Base-by-base conservation (phyloP, 306 rosid genomes). In the Acmispon strigosus region DNA sequence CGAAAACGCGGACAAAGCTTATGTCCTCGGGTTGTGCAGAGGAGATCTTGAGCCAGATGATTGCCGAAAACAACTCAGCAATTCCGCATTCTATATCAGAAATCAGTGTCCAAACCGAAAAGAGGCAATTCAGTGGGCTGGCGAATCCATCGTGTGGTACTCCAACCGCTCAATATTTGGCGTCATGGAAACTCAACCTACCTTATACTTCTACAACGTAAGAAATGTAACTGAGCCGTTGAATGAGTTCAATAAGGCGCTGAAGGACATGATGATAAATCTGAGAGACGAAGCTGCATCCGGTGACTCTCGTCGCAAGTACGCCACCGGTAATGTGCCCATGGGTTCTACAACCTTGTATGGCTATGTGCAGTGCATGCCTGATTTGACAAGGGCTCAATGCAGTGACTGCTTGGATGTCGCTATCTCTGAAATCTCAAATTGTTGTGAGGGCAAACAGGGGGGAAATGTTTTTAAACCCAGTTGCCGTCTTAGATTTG, bases 361-460 rank as follows among this genome's bases (percentile, higher is more conserved):
- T 10, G 87, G 67, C 24, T 53, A 50, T 13, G 54, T n/a, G 2
- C 84, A 80, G 77, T 83, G 90, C 48, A 47, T 74, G 1, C 84
- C 82, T 4, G 82, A 86, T 68, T 53, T 86, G 58, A 43, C 81
- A 1, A 0, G 15, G 12, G 3, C 0, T 9, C 41, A 62, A 1
- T 86, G 90, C 44, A 15, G 0, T 17, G 1, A 1, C 2, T 86
- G 90, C 66, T 54, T 83, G 22, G 7, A 1, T 3, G 0, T 0
- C 0, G 54, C 58, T 1, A 2, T 65, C 7, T 6, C 1, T 0
- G 0, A 4, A 0, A 44, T 81, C 2, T 13, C 20, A 6, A 0
- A 0, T 4, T 69, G 39, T 32, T 77, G 75, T 59, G 7, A 0
- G 0, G 76, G 66, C 0, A 41, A 16, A 11, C 3, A n/a, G 11